phyloP scores from a whole-genome alignment of 352 stramenopile species.

The Hyaloperonospora arabidopsidis region DNA sequence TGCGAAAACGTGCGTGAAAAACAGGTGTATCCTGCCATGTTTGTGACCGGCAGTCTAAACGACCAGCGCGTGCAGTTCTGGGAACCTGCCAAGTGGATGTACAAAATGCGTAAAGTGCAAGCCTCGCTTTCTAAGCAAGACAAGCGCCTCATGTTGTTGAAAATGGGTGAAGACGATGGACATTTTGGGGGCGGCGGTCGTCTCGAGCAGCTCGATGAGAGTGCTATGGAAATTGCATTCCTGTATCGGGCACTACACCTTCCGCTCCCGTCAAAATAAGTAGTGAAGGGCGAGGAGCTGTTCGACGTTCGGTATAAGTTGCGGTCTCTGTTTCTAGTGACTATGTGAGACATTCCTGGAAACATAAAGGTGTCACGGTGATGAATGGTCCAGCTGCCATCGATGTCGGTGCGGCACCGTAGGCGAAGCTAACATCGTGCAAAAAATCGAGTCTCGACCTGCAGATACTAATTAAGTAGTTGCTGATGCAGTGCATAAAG shows the following conservation, averaged over 20 bases:
- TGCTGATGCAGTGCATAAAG: no score
- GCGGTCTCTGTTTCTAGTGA: no score
- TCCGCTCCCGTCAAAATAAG: slow-evolving; percentile 29
- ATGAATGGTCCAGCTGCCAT: no score
- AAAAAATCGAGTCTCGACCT: no score
- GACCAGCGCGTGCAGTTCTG: slow-evolving; percentile 81
- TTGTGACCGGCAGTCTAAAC: slow-evolving; percentile 77
- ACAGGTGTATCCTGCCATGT: slow-evolving; percentile 64
- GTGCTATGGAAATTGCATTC: slow-evolving; percentile 80
- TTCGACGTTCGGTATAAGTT: slow-evolving; percentile 12
- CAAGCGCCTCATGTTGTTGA: slow-evolving; percentile 42
- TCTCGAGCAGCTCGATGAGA: slow-evolving; percentile 70
- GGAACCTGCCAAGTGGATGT: slow-evolving; percentile 83
- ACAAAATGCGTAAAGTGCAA: slow-evolving; percentile 55
- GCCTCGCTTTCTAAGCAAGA: slow-evolving; percentile 22
- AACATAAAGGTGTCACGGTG: no score
- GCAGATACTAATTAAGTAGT: no score
- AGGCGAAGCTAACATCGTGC: no score
- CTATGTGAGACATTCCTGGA: no score
- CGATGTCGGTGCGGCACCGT: no score
- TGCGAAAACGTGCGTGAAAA: slow-evolving; percentile 55
- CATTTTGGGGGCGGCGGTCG: slow-evolving; percentile 75
- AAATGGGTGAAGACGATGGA: slow-evolving; percentile 73
- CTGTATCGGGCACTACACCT: slow-evolving; percentile 62
- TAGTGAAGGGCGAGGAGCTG: background rate